Evolutionary conservation across 2,329 filamentous ascomycete species (phyloP).

Genomic region (Beauveria rudraprayagi): DNA sequence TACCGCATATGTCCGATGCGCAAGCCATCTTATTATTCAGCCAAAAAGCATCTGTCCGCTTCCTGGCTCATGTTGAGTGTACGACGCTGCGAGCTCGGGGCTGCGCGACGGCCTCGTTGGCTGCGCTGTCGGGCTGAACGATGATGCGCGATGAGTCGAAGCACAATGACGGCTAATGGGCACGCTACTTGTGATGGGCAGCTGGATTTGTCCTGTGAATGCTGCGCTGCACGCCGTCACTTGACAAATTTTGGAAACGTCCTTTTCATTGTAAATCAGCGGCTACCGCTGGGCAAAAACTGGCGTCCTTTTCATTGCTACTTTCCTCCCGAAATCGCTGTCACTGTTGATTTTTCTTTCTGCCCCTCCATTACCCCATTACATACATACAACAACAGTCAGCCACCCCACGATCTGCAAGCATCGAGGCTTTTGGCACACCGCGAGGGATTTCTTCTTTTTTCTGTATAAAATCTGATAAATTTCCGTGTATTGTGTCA

Average conservation of each 20-base stretch:
- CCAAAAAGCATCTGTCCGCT: not conserved
- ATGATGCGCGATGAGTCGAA: constrained; percentile 8
- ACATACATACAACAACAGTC: not conserved
- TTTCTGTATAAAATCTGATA: not conserved
- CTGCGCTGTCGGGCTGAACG: not conserved
- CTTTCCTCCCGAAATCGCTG: constrained; percentile 5
- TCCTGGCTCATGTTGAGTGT: not conserved
- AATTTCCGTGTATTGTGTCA: not conserved
- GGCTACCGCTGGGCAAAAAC: not conserved
- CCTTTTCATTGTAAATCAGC: not conserved
- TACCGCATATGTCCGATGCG: no score
- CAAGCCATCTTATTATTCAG: not conserved
- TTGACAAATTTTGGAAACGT: not conserved
- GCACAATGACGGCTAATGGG: not conserved
- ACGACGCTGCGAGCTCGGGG: not conserved
- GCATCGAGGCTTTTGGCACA: not conserved
- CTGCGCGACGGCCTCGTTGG: not conserved
- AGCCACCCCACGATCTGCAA: not conserved
- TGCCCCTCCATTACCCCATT: constrained; percentile 4
- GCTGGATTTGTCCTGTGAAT: not conserved
- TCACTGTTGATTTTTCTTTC: not conserved
- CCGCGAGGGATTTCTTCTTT: not conserved
- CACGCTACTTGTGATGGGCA: not conserved
- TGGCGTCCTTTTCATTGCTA: not conserved
- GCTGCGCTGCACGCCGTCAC: not conserved